Base-by-base conservation (phyloP, 345 rosid species). In the Reutealis trisperma region DNA sequence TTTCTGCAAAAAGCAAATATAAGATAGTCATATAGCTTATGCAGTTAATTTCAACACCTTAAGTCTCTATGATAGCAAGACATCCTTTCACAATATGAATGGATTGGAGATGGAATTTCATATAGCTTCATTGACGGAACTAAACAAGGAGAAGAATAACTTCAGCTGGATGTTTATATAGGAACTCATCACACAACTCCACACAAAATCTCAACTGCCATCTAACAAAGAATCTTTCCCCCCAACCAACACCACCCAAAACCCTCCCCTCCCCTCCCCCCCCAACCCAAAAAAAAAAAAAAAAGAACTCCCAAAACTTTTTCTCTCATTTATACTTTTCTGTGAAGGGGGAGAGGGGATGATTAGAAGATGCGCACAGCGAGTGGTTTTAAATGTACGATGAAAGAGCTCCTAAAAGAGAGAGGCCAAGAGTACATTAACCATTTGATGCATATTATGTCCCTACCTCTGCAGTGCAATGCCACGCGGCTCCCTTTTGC, bases 381-480 rank as follows among this genome's bases (percentile, higher is more conserved):
- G 41, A 37, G 47, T 1, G 37, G 34, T 61, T 61, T 11, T 15
- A 62, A 62, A 22, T 41, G 25, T 16, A 8, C 34, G 11, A 64
- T 16, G 52, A 66, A 44, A 66, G 4, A 37, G 19, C 22, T 66
- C 42, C 25, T 18, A 5, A 19, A 49, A 66, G 25, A 9, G 25
- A 37, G 11, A 9, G 8, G 30, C 41, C 41, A 34, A n/a, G n/a
- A n/a, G n/a, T n/a, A n/a, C n/a, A n/a, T n/a, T n/a, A n/a, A n/a
- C n/a, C n/a, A n/a, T n/a, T 6, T 37, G 41, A 37, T 4, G 6
- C 41, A 37, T 37, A 37, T 37, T 37, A 37, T 37, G 6, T 37
- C 41, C 41, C 6, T 37, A 37, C 99, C 99, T 88, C 81, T 88
- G 88, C 77, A 93, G 78, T 78, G 89, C 90, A 75, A 96, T 92